Evolutionary conservation across 768 basidiomycete genomes (phyloP).

Genomic region (Sarcodon aspratus): DNA sequence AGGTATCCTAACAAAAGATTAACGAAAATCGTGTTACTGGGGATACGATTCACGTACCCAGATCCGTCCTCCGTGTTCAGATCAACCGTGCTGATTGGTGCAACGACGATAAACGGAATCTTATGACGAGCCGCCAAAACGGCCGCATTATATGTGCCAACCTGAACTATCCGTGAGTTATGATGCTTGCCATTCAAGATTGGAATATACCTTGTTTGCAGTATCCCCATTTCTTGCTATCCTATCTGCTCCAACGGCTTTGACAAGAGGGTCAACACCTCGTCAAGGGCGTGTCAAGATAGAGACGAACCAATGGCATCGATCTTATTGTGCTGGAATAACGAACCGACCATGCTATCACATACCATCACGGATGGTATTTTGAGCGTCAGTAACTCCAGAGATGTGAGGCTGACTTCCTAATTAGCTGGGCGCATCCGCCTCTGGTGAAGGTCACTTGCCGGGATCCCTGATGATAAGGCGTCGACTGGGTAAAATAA

Average conservation of each 20-base stretch:
- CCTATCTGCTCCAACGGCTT: slow-evolving; percentile 81
- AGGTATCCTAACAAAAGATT: slow-evolving; percentile 44
- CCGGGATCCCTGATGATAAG: slow-evolving; percentile 90
- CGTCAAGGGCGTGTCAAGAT: neutral
- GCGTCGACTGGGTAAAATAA: slow-evolving; percentile 89
- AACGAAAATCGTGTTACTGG: slow-evolving; percentile 1
- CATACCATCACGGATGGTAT: slow-evolving; percentile 92
- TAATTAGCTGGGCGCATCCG: neutral
- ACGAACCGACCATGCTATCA: slow-evolving; percentile 94
- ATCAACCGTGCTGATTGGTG: slow-evolving; percentile 89
- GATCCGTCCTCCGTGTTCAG: slow-evolving; percentile 63
- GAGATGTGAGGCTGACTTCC: slow-evolving; percentile 64
- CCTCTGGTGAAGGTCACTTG: slow-evolving; percentile 12
- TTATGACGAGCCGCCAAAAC: slow-evolving; percentile 80
- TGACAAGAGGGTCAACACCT: neutral
- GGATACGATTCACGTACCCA: slow-evolving; percentile 20
- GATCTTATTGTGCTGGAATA: slow-evolving; percentile 80
- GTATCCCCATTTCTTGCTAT: slow-evolving; percentile 93
- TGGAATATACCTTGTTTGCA: slow-evolving; percentile 69
- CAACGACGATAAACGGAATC: slow-evolving; percentile 89
- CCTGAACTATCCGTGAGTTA: slow-evolving; percentile 20
- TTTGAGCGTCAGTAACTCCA: slow-evolving; percentile 76
- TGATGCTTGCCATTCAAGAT: neutral
- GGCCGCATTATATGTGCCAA: slow-evolving; percentile 95
- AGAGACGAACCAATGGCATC: slow-evolving; percentile 60